Evolutionary conservation across 176 grass and related monocot genomes (phyloP), one percentile per base, ranked within the genome.

Genomic region (Microstegium vimineum): DNA sequence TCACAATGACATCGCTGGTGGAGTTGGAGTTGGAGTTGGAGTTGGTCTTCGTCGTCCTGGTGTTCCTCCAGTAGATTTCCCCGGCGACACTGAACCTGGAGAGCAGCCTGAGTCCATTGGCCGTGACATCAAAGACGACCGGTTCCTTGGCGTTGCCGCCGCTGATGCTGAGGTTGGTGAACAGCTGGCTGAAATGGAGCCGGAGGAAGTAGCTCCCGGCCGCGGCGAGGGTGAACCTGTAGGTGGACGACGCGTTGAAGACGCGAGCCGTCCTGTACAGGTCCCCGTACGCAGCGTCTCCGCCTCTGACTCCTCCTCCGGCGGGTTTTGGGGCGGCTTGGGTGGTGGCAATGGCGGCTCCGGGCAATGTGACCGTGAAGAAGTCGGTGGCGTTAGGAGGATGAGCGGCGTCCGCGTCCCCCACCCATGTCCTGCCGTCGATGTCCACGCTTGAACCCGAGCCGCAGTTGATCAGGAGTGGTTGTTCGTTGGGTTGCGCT

Each of bases 161-260:
- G 13, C 26, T 27, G 59, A 10, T 10, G 54, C 86, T 88, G 82
- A 69, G 77, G 40, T 72, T 78, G 76, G 25, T 42, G 69, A 91
- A 87, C 8, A 87, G 80, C 73, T 80, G 93, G 8, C 82, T 90
- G 92, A 98, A 95, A 76, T 98, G 93, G 82, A 98, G 89, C 67
- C 96, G 84, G 31, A 98, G 71, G 71, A 92, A 98, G 83, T 93
- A 91, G 87, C 73, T 85, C 43, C 96, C 93, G 20, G 90, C n/a
- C n/a, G n/a, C 36, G 41, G 80, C 30, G 42, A 95, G 33, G 32
- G 56, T 64, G 86, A 98, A 77, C 26, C 3, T 82, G 89, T 98
- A 98, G 37, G 61, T 75, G 11, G 93, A 70, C 13, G 93, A 64
- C 16, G 86, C 74, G 65, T 90, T 84, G 83, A 98, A 98, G 30